Evolutionary conservation across 1,139 yeast genomes (phyloP).

Genomic region (Blastobotrys indianensis): DNA sequence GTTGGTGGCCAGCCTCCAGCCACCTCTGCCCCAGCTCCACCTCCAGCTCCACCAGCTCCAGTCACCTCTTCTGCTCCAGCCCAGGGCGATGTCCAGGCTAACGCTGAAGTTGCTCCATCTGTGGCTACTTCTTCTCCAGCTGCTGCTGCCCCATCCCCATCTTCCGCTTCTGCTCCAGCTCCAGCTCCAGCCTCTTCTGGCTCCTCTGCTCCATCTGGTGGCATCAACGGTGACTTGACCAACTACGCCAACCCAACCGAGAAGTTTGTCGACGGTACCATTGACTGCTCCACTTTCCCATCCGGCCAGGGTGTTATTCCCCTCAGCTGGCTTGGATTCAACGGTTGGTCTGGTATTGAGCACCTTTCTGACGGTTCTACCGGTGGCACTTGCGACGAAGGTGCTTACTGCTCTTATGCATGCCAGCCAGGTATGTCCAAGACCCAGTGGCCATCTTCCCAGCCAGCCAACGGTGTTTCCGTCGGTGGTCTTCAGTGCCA

Average conservation of each 20-base stretch:
- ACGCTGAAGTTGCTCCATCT: slow-evolving; percentile 24
- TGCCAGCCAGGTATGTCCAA: slow-evolving; percentile 96
- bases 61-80: slow-evolving; percentile 21
- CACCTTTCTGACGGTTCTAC: slow-evolving; percentile 50
- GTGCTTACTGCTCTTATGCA: slow-evolving; percentile 92
- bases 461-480: slow-evolving; percentile 82
- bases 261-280: slow-evolving; percentile 72
- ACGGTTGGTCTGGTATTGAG: slow-evolving; percentile 90
- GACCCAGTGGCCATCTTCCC: slow-evolving; percentile 90
- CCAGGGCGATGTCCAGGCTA: slow-evolving; percentile 23
- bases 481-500: slow-evolving; percentile 86
- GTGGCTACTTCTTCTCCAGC: slow-evolving; percentile 24
- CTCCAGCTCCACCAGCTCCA: slow-evolving; percentile 10
- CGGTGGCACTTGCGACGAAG: slow-evolving; percentile 66
- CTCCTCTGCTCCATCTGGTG: slow-evolving; percentile 32
- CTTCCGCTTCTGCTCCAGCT: slow-evolving; percentile 27
- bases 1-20: slow-evolving; percentile 26
- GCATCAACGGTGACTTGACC: slow-evolving; percentile 51
- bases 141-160: slow-evolving; percentile 24
- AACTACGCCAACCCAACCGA: slow-evolving; percentile 49
- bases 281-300: slow-evolving; percentile 76
- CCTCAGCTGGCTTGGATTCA: slow-evolving; percentile 71
- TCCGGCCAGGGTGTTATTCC: slow-evolving; percentile 86
- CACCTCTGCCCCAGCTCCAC: slow-evolving; percentile 17
- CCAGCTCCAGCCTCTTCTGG: slow-evolving; percentile 31